A percentile compares a stretch with the other conserved stretches of the same genome.
phyloP scores from a whole-genome alignment of 768 basidiomycete genomes.

The Cystofilobasidium capitatum region DNA sequence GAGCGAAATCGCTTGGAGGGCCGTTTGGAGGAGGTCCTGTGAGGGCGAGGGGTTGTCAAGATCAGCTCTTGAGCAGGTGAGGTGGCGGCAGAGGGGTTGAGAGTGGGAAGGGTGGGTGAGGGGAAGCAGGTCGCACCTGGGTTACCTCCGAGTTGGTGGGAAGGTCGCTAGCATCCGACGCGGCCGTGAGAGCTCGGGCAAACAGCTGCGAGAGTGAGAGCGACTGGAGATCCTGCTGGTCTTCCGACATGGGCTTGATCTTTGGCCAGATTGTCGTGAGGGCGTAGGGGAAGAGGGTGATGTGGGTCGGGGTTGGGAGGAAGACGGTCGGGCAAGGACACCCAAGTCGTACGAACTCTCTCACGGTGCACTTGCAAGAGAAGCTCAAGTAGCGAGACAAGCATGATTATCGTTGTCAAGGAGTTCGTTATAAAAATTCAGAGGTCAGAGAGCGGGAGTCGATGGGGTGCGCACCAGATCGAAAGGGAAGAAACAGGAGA shows the following conservation, averaged over 20 bases:
- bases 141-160: constrained; percentile 14
- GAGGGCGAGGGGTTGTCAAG: background rate
- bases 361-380: too few relatives aligned
- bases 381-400: too few relatives aligned
- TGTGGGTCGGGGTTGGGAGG: background rate
- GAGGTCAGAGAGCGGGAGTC: too few relatives aligned
- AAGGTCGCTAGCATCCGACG: constrained; percentile 7
- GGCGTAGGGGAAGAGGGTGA: background rate
- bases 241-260: background rate
- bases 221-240: constrained; percentile 1
- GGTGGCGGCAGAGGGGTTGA: background rate
- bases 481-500: too few relatives aligned
- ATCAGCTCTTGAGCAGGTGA: background rate
- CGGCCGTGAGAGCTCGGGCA: constrained; percentile 7
- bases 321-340: too few relatives aligned
- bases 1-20: constrained; percentile 8
- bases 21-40: constrained; percentile 3
- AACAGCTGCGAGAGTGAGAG: constrained; percentile 25
- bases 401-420: too few relatives aligned
- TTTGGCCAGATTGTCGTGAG: too few relatives aligned
- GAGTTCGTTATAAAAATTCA: too few relatives aligned
- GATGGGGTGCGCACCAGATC: too few relatives aligned
- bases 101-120: background rate
- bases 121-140: constrained; percentile 3
- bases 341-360: too few relatives aligned